A percentile compares a stretch with the other conserved stretches of the same genome.
phyloP scores from a whole-genome alignment of 2,329 filamentous ascomycete species.

The Stylonectria norvegica region DNA sequence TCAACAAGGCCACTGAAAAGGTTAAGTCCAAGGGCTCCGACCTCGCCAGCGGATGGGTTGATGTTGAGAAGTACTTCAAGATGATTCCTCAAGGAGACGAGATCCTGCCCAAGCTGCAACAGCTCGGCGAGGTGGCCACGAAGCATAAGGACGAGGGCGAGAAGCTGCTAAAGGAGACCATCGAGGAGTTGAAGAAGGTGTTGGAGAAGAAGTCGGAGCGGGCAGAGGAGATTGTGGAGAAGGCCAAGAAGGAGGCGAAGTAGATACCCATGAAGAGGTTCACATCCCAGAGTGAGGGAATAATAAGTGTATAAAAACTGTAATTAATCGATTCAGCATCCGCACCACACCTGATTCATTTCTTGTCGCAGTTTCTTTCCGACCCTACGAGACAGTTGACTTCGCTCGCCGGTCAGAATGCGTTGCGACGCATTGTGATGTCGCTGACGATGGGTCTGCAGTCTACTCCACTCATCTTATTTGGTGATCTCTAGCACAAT shows the following conservation, averaged over 20 bases:
- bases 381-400: too few relatives aligned
- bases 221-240: constrained; percentile 56
- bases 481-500: too few relatives aligned
- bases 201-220: constrained; percentile 57
- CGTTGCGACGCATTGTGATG: too few relatives aligned
- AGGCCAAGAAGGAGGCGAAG: constrained; percentile 48
- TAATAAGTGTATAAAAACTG: neutral
- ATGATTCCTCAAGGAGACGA: constrained; percentile 62
- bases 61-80: constrained; percentile 60
- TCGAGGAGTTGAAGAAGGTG: constrained; percentile 63
- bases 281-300: too few relatives aligned
- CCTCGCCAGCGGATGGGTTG: constrained; percentile 39
- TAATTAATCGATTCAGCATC: constrained; percentile 2
- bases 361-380: too few relatives aligned
- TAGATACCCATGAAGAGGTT: too few relatives aligned
- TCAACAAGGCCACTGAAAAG: constrained; percentile 30
- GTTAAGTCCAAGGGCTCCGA: constrained; percentile 47
- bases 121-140: constrained; percentile 61
- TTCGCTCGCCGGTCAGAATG: too few relatives aligned
- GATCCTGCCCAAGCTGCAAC: constrained; percentile 62
- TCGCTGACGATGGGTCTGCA: too few relatives aligned
- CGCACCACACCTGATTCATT: too few relatives aligned
- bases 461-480: too few relatives aligned
- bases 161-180: constrained; percentile 64
- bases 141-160: constrained; percentile 69